Base-by-base conservation (phyloP, 257 asterid species). In the Solanum raphanifolium region DNA sequence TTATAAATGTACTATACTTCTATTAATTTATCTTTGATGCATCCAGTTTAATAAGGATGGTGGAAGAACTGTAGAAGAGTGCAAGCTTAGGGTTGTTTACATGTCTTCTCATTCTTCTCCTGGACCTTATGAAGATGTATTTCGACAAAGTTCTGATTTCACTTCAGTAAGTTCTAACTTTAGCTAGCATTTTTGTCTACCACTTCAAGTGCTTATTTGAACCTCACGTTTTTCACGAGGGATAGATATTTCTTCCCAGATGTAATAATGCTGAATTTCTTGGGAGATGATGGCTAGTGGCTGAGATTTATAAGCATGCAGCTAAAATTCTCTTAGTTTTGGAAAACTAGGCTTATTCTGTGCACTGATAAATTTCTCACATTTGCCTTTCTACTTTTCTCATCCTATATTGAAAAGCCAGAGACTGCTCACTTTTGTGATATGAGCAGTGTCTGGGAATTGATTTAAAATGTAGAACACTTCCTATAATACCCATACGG, bases 61-160 rank as follows among this genome's bases (percentile, higher is more conserved):
- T 46, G 98, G 94, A 83, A 92, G 73, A 81, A 58, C 85, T 4
- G 79, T 96, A 76, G 95, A 95, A 87, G 98, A 95, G 88, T 89
- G 91, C 90, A 96, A 95, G 90, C 98, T 96, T 38, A 93, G 91
- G 93, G 98, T 96, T 60, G 90, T 93, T 27, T 96, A 95, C 87
- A 29, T 88, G 36, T 86, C 89, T 66, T 93, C 96, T 41, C 76
- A 84, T 68, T 84, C 93, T 9, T 86, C 93, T 78, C 38, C 89
- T 55, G 91, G 88, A 58, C 88, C 39, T 34, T 52, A 87, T 7
- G 93, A 87, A 79, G 93, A 92, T 74, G 90, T 89, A 35, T 68
- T 55, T 84, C 85, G 65, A 74, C 92, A 65, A 79, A 52, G 87
- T 66, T 74, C 32, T 31, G 92, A 93, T 74, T 72, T 86, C 16